phyloP scores from a whole-genome alignment of 2,329 filamentous ascomycete genomes.

The Colletotrichum phormii region DNA sequence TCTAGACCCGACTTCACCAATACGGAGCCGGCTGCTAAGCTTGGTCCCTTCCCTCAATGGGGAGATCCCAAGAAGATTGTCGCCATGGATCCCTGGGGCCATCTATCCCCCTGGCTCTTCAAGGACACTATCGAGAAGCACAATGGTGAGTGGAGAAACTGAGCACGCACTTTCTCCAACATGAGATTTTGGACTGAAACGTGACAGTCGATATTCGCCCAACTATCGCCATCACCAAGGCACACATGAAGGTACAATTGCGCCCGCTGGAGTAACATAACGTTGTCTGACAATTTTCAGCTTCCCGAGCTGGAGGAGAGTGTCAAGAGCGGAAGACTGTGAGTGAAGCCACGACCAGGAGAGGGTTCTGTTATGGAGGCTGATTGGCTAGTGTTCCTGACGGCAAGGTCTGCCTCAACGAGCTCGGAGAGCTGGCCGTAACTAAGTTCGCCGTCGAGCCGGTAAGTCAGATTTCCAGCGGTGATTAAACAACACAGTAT shows the following conservation, averaged over 20 bases:
- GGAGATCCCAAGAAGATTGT: constrained; percentile 93
- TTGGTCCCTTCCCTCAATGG: constrained; percentile 93
- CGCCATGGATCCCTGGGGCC: constrained; percentile 95
- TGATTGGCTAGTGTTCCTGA: constrained; percentile 67
- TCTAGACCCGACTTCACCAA: constrained; percentile 72
- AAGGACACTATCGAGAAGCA: constrained; percentile 82
- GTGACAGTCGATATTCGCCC: constrained; percentile 81
- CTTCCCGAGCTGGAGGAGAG: constrained; percentile 94
- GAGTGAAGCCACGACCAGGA: constrained; percentile 42
- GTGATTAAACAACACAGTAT: not conserved
- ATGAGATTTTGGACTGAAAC: not conserved
- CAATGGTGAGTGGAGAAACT: constrained; percentile 59
- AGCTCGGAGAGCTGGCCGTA: constrained; percentile 87
- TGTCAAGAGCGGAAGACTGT: constrained; percentile 82
- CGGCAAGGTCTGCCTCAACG: constrained; percentile 90
- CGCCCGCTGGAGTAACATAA: not conserved
- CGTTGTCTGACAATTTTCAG: constrained; percentile 45
- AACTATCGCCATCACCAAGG: constrained; percentile 91
- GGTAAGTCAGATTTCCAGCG: constrained; percentile 63
- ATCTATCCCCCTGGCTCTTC: constrained; percentile 86
- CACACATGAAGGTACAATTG: constrained; percentile 82
- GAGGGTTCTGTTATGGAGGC: not conserved
- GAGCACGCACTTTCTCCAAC: not conserved
- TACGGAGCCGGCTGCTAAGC: constrained; percentile 89
- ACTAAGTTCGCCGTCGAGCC: constrained; percentile 98